Evolutionary conservation across 345 rosid genomes (phyloP).

Genomic region (Barbarea vulgaris): DNA sequence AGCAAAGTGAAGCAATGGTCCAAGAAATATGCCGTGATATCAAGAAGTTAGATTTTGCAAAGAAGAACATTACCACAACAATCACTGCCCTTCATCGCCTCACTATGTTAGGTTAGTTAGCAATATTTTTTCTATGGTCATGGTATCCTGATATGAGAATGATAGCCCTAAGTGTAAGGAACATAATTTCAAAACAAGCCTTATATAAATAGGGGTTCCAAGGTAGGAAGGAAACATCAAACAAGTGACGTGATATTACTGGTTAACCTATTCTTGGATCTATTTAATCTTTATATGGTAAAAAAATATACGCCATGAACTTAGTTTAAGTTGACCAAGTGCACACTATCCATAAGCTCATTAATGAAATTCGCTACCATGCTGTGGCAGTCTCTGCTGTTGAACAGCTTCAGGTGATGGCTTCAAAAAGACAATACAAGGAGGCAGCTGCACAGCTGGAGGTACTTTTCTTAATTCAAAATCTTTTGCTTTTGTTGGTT

Average conservation of each 20-base stretch:
- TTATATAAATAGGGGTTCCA: background rate
- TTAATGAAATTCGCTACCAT: conserved; percentile 31
- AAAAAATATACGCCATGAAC: background rate
- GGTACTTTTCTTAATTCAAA: conserved; percentile 50
- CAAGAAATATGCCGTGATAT: conserved; percentile 99
- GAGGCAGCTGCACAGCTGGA: conserved; percentile 99
- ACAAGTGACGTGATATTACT: conserved; percentile 18
- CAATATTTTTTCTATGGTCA: conserved; percentile 3
- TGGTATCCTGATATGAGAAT: background rate
- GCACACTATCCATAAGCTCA: conserved; percentile 14
- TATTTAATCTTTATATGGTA: conserved; percentile 6
- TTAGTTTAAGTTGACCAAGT: conserved; percentile 4
- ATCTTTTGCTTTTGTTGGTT: background rate
- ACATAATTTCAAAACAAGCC: background rate
- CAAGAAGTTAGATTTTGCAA: conserved; percentile 97
- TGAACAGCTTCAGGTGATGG: conserved; percentile 98
- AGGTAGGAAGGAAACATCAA: conserved; percentile 5
- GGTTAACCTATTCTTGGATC: background rate
- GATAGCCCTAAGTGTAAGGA: background rate
- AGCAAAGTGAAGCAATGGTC: conserved; percentile 99
- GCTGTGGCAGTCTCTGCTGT: conserved; percentile 85
- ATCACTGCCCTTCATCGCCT: conserved; percentile 99
- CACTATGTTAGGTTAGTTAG: conserved; percentile 86
- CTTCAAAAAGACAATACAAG: conserved; percentile 93
- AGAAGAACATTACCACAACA: conserved; percentile 97